Evolutionary conservation across 2,329 filamentous ascomycete genomes (phyloP).

Genomic region (Penicillium brevicompactum): DNA sequence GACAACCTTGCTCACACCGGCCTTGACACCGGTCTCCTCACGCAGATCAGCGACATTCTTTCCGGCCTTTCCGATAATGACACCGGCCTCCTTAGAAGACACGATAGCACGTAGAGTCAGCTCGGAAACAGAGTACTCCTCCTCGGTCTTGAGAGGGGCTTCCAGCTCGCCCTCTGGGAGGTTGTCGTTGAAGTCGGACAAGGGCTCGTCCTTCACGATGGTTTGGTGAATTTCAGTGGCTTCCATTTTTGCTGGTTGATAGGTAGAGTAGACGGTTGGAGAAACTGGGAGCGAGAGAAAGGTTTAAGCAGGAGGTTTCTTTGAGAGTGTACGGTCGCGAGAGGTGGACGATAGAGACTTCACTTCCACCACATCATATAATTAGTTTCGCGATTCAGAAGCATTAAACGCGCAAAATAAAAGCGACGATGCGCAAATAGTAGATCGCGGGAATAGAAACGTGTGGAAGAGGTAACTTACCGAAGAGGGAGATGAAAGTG

Average conservation of each 20-base stretch:
- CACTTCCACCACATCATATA: slow-evolving; percentile 3
- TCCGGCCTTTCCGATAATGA: slow-evolving; percentile 98
- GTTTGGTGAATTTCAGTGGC: slow-evolving; percentile 58
- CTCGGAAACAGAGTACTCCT: slow-evolving; percentile 91
- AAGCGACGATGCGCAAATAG: slow-evolving; percentile 1
- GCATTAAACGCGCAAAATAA: slow-evolving; percentile 2
- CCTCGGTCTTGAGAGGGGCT: slow-evolving; percentile 83
- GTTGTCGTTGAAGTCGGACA: slow-evolving; percentile 66
- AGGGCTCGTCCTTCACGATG: slow-evolving; percentile 62
- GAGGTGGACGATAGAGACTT: slow-evolving; percentile 9
- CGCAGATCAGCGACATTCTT: slow-evolving; percentile 97
- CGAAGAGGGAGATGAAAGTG: slow-evolving; percentile 26
- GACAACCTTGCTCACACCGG: slow-evolving; percentile 97
- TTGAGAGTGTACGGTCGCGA: slow-evolving; percentile 8
- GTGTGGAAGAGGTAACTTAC: slow-evolving; percentile 17
- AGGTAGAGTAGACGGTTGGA: slow-evolving; percentile 19
- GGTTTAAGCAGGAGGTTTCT: slow-evolving; percentile 3
- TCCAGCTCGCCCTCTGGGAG: slow-evolving; percentile 73
- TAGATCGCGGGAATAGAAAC: slow-evolving; percentile 1
- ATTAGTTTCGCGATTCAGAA: slow-evolving; percentile 7
- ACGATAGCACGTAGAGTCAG: slow-evolving; percentile 96
- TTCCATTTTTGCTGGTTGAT: slow-evolving; percentile 56
- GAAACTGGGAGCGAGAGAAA: slow-evolving; percentile 11
- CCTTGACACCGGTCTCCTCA: slow-evolving; percentile 96
- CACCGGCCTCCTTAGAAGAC: slow-evolving; percentile 96